Evolutionary conservation across 2,329 filamentous ascomycete species (phyloP).

Genomic region (Trichophyton equinum): DNA sequence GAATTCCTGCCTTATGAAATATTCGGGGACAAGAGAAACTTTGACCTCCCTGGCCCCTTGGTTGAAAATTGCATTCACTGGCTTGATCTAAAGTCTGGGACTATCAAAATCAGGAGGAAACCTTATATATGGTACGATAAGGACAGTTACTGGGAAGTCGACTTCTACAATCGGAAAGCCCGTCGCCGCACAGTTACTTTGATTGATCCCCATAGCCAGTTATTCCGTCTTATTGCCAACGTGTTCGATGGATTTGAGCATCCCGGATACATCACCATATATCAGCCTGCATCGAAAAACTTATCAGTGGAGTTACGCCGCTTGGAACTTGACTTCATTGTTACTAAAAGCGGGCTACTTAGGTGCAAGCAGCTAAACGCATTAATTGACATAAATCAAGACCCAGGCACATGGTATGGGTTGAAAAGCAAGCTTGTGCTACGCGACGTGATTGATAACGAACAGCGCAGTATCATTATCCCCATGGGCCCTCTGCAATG

Average conservation of each 20-base stretch:
- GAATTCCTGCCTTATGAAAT: constrained; percentile 24
- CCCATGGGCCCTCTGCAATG: constrained; percentile 24
- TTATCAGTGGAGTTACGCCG: constrained; percentile 37
- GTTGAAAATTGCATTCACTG: constrained; percentile 37
- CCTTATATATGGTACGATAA: constrained; percentile 20
- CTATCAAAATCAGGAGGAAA: constrained; percentile 23
- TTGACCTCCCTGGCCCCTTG: constrained; percentile 25
- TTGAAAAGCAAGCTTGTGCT: constrained; percentile 41
- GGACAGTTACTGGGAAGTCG: constrained; percentile 23
- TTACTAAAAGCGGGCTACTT: constrained; percentile 23
- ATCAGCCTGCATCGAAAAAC: constrained; percentile 27
- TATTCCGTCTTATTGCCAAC: constrained; percentile 22
- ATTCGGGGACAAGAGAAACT: constrained; percentile 15
- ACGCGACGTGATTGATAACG: constrained; percentile 6
- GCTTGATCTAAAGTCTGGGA: constrained; percentile 24
- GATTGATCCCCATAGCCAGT: constrained; percentile 26
- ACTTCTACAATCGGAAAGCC: constrained; percentile 14
- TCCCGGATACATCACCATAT: constrained; percentile 33
- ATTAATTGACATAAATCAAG: constrained; percentile 36
- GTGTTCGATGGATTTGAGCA: constrained; percentile 43
- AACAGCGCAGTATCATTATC: constrained; percentile 28
- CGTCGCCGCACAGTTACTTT: constrained; percentile 23
- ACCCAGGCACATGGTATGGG: constrained; percentile 38
- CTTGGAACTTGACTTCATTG: constrained; percentile 37
- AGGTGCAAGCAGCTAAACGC: constrained; percentile 41